Conservation (phyloP, 345 rosid species). For the Eucalyptus marginata region DNA sequence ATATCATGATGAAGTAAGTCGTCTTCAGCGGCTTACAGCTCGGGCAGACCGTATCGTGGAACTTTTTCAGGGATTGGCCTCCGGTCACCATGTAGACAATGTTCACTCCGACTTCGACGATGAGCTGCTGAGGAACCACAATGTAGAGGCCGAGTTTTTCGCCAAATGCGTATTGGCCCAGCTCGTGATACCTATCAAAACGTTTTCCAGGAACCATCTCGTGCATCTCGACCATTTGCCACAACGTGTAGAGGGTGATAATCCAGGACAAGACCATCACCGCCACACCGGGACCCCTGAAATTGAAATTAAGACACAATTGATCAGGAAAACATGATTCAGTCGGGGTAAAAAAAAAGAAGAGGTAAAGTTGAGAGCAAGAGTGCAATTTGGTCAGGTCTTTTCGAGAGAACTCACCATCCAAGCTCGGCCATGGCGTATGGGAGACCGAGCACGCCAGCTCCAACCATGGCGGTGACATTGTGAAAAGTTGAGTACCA, state of each 20-base stretch:
- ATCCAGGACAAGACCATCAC: constrained; percentile 56
- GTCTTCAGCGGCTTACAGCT: constrained; percentile 24
- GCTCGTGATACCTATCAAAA: constrained; percentile 70
- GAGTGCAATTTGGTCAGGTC: neutral
- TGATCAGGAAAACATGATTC: neutral
- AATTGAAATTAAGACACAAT: neutral
- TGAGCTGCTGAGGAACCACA: constrained; percentile 73
- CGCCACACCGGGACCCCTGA: constrained; percentile 75
- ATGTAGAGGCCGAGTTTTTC: constrained; percentile 72
- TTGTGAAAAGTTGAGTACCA: constrained; percentile 90
- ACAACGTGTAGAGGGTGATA: constrained; percentile 61
- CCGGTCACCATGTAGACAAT: constrained; percentile 81
- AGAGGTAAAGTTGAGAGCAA: neutral
- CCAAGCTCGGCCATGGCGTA: constrained; percentile 71
- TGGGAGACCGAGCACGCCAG: constrained; percentile 82
- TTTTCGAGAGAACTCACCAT: constrained; percentile 27
- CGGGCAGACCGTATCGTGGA: constrained; percentile 36
- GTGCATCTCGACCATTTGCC: constrained; percentile 96
- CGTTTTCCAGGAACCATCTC: constrained; percentile 76
- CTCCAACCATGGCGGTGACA: constrained; percentile 91
- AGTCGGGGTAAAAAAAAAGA: neutral
- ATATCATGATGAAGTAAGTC: constrained; percentile 73
- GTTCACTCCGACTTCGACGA: constrained; percentile 56
- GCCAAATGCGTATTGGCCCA: constrained; percentile 78
- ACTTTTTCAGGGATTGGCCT: constrained; percentile 46